Conservation (phyloP, 768 basidiomycete species). For the Naganishia vishniacii region DNA sequence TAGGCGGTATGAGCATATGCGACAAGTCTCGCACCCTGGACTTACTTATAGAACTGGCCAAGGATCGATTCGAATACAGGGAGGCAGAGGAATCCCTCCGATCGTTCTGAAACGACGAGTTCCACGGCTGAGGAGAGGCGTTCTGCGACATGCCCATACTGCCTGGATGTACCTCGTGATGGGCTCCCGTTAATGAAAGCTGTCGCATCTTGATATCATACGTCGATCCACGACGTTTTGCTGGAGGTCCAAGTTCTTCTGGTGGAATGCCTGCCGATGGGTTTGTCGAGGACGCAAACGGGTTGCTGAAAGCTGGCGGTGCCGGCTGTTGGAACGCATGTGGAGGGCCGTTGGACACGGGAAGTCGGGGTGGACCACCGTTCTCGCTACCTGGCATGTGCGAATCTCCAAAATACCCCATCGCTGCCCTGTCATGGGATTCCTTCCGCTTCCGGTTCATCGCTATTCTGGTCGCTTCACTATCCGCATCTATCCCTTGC, state of each 20-base stretch:
- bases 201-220: constrained; percentile 58
- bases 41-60: constrained; percentile 49
- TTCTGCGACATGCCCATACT: not conserved
- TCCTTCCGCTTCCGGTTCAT: constrained; percentile 24
- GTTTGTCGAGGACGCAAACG: constrained; percentile 2
- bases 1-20: constrained; percentile 16
- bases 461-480: not conserved
- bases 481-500: not conserved
- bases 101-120: constrained; percentile 50
- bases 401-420: constrained; percentile 19
- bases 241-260: constrained; percentile 51
- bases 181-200: constrained; percentile 2
- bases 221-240: constrained; percentile 74
- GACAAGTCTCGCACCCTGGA: constrained; percentile 32
- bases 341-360: not conserved
- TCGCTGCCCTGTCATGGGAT: constrained; percentile 20
- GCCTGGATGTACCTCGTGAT: not conserved
- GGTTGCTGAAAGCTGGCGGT: constrained; percentile 15
- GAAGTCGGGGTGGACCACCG: not conserved
- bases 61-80: constrained; percentile 61
- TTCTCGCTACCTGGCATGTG: not conserved
- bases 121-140: constrained; percentile 4
- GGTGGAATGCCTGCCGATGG: constrained; percentile 3
- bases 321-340: constrained; percentile 14
- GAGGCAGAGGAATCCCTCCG: constrained; percentile 70